Conservation (phyloP, 768 basidiomycete genomes). For the Coprinopsis sp. region DNA sequence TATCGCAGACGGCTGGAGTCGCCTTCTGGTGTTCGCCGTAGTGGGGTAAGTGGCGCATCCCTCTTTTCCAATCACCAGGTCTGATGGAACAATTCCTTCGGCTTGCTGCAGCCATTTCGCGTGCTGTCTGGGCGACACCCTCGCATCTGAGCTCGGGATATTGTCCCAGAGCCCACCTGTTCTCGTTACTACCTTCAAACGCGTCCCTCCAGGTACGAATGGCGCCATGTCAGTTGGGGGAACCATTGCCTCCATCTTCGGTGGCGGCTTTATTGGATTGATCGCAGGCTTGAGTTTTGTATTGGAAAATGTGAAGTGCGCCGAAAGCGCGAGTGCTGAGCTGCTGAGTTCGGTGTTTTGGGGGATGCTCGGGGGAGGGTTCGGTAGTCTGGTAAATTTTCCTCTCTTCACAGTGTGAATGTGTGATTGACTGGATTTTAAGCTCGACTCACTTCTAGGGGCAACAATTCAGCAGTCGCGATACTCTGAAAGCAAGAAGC, state of each 20-base stretch:
- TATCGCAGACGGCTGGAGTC: slow-evolving; percentile 49
- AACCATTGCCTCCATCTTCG: slow-evolving; percentile 64
- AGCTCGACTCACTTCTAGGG: slow-evolving; percentile 85
- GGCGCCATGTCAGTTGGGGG: slow-evolving; percentile 79
- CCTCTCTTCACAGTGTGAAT: background rate
- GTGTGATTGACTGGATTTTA: slow-evolving; percentile 8
- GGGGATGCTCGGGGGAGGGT: slow-evolving; percentile 62
- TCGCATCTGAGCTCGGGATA: slow-evolving; percentile 92
- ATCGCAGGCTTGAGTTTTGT: slow-evolving; percentile 52
- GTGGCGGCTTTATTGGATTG: slow-evolving; percentile 69
- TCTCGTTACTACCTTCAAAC: slow-evolving; percentile 71
- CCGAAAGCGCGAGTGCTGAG: slow-evolving; percentile 32
- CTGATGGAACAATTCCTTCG: background rate
- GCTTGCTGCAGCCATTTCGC: slow-evolving; percentile 83
- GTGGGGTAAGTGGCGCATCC: slow-evolving; percentile 49
- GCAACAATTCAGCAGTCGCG: slow-evolving; percentile 82
- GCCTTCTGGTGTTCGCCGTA: slow-evolving; percentile 55
- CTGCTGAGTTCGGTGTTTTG: slow-evolving; percentile 45
- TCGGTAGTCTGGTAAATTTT: slow-evolving; percentile 72
- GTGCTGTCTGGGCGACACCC: slow-evolving; percentile 86
- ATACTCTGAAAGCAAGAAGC: slow-evolving; percentile 57
- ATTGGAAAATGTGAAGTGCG: slow-evolving; percentile 58
- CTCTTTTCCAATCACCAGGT: background rate
- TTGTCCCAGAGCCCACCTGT: slow-evolving; percentile 63
- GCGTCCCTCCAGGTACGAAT: slow-evolving; percentile 87